A percentile compares a stretch with the other conserved stretches of the same genome.
These are phyloP conservation scores for Botrytis porri DNA, from an alignment of 2,329 filamentous ascomycete genomes.

Conservation along the genomic window DNA sequence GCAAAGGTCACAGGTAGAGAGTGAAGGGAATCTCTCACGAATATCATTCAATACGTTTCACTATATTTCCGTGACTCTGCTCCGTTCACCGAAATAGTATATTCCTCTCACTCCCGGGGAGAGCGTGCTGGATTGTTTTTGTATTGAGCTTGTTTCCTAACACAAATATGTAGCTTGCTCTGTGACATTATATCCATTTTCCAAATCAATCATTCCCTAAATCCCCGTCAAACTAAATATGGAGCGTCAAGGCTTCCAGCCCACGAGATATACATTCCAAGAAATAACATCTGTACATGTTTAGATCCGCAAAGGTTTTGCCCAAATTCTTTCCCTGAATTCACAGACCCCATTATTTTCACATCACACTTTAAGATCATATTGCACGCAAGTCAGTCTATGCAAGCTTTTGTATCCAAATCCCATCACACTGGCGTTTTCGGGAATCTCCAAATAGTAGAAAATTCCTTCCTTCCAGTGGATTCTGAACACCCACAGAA, in stretches of 20 bases:
- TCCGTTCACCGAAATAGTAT: background rate
- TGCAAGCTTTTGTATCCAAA: background rate
- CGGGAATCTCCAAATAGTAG: background rate
- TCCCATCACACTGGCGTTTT: background rate
- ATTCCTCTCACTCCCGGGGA: too few relatives aligned
- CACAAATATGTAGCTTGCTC: rapidly evolving
- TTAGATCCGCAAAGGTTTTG: too few relatives aligned
- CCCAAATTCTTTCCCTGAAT: background rate
- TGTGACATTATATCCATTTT: background rate
- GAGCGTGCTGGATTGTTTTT: too few relatives aligned
- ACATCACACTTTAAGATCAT: background rate
- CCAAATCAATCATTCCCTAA: background rate
- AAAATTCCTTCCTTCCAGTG: background rate
- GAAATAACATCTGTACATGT: background rate
- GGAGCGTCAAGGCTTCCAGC: background rate
- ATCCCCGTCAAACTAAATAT: background rate
- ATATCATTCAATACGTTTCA: background rate
- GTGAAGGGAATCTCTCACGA: background rate
- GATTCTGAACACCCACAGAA: background rate
- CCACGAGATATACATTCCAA: background rate
- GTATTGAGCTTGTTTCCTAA: too few relatives aligned
- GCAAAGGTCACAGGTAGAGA: background rate
- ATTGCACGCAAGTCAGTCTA: background rate
- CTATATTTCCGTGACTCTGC: background rate
- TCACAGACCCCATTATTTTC: background rate